Conservation (phyloP, 345 rosid species). For the Boechera divaricarpa region DNA sequence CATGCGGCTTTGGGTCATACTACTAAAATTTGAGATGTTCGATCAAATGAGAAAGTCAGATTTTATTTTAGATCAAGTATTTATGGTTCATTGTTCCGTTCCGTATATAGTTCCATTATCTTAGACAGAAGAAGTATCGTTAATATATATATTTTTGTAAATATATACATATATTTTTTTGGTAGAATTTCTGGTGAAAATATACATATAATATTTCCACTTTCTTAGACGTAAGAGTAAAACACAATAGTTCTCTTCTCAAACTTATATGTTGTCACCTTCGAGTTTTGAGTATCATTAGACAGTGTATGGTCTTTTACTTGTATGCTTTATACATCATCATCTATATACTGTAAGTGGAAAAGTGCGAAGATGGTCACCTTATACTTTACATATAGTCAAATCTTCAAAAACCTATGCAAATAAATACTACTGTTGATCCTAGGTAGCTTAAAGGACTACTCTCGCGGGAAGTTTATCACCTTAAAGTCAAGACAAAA, state of each 20-base stretch:
- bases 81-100: neutral
- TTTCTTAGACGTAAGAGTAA: neutral
- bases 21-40: neutral
- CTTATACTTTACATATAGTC: constrained; percentile 2
- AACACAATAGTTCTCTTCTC: neutral
- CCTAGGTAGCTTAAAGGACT: neutral
- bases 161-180: neutral
- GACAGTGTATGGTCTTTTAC: neutral
- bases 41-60: neutral
- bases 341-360: constrained; percentile 1
- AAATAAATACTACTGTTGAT: neutral
- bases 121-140: no score
- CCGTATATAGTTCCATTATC: neutral
- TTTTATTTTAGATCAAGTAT: neutral
- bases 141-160: no score
- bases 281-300: constrained; percentile 12
- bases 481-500: neutral
- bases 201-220: neutral
- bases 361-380: constrained; percentile 13
- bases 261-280: neutral
- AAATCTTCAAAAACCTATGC: neutral
- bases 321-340: neutral
- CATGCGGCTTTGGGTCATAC: constrained; percentile 11
- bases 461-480: neutral
- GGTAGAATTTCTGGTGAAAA: no score